A percentile compares a stretch with the other conserved stretches of the same genome.
phyloP scores from a whole-genome alignment of 257 asterid genomes.

The Solanum rostratum region DNA sequence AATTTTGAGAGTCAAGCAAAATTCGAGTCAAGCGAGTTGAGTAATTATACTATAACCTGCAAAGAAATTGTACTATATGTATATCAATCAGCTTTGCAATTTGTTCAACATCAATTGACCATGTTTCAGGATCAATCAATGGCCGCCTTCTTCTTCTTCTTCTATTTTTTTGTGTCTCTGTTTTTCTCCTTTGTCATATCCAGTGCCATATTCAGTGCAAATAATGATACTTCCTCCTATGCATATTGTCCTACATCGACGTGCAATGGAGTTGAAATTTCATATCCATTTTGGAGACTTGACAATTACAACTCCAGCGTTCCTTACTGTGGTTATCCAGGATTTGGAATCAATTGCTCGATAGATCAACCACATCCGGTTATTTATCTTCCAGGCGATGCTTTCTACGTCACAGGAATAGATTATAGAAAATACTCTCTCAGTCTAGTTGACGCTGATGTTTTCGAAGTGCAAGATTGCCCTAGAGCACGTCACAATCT shows the following conservation, averaged over 20 bases:
- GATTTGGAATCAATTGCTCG: constrained; percentile 8
- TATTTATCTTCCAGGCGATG: background rate
- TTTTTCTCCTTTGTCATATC: background rate
- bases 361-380: background rate
- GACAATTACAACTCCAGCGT: background rate
- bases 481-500: constrained; percentile 12
- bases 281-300: constrained; percentile 13
- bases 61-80: background rate
- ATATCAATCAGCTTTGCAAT: background rate
- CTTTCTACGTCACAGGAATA: background rate
- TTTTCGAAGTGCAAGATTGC: background rate
- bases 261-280: background rate
- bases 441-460: background rate
- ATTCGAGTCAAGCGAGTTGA: no score
- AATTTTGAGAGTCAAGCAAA: background rate
- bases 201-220: background rate
- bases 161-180: background rate
- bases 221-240: background rate
- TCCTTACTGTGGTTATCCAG: constrained; percentile 15
- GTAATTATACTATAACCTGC: background rate
- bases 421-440: background rate
- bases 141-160: background rate
- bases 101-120: background rate
- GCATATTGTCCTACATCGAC: background rate
- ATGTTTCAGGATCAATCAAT: background rate